Conservation (phyloP, 106 monocot genomes). For the Phalaenopsis aphrodite region DNA sequence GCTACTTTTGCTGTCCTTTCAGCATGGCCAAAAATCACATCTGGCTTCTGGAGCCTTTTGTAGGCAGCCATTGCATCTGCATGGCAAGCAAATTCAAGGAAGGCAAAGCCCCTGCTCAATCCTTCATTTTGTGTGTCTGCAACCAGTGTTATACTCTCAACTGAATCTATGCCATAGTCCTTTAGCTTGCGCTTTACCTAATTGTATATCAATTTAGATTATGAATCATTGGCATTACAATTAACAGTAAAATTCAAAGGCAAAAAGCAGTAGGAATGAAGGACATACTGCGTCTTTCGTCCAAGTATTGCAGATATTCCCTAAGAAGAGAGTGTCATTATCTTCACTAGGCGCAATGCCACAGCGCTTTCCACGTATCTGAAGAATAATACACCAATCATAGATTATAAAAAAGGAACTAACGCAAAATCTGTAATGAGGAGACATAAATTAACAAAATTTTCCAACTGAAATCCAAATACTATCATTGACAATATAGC, state of each 20-base stretch:
- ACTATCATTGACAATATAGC: not conserved
- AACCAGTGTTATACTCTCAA: slow-evolving; percentile 59
- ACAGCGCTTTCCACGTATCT: slow-evolving; percentile 64
- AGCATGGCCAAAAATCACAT: slow-evolving; percentile 62
- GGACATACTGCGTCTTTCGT: slow-evolving; percentile 58
- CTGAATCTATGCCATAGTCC: slow-evolving; percentile 53
- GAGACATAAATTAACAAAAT: not conserved
- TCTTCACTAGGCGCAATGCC: slow-evolving; percentile 65
- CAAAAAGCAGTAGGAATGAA: not conserved
- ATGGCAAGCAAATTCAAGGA: slow-evolving; percentile 69
- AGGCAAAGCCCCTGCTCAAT: slow-evolving; percentile 63
- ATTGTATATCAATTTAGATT: not conserved
- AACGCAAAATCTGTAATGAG: not conserved
- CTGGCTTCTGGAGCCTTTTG: slow-evolving; percentile 60
- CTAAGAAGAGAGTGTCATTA: slow-evolving; percentile 66
- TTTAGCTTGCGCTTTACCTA: slow-evolving; percentile 49
- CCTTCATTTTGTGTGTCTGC: slow-evolving; percentile 58
- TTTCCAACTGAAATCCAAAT: not conserved
- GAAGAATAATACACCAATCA: slow-evolving; percentile 6
- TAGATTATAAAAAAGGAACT: not conserved
- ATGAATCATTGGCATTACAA: not conserved
- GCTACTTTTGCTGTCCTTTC: slow-evolving; percentile 70
- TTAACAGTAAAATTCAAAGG: not conserved
- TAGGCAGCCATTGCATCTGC: slow-evolving; percentile 56
- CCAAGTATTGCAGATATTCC: slow-evolving; percentile 77